Evolutionary conservation across 305 asterid genomes (phyloP).

Genomic region (Fraxinus dipetala): DNA sequence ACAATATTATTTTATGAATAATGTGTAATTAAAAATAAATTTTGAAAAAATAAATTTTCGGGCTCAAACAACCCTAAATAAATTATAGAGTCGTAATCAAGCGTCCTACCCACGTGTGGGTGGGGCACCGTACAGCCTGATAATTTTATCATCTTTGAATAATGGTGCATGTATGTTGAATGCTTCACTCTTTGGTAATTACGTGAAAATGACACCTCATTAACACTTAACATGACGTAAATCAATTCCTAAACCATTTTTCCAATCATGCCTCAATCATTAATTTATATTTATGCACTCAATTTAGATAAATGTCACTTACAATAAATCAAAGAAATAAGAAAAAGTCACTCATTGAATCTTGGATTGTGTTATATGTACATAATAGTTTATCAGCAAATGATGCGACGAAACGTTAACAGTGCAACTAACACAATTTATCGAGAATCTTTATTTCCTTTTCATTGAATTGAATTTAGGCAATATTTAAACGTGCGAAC

Average conservation of each 20-base stretch:
- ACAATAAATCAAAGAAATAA: background rate
- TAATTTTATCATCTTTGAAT: background rate
- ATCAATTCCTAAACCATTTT: background rate
- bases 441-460: background rate
- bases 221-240: slow-evolving; percentile 7
- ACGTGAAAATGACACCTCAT: slow-evolving; percentile 13
- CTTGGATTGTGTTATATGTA: too few species aligned
- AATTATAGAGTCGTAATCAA: background rate
- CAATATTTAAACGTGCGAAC: background rate
- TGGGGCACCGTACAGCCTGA: background rate
- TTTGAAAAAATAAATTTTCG: too few species aligned
- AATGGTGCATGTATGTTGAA: background rate
- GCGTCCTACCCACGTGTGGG: background rate
- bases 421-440: too few species aligned
- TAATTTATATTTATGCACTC: background rate
- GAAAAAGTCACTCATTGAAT: background rate
- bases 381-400: too few species aligned
- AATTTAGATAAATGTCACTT: background rate
- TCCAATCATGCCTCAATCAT: slow-evolving; percentile 15
- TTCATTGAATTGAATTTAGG: background rate
- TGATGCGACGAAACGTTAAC: background rate
- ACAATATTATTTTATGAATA: too few species aligned
- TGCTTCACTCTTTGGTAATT: slow-evolving; percentile 14
- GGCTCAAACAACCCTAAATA: too few species aligned
- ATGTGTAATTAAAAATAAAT: too few species aligned